Evolutionary conservation across 2,329 filamentous ascomycete species (phyloP).

Genomic region (Talaromyces sp.): DNA sequence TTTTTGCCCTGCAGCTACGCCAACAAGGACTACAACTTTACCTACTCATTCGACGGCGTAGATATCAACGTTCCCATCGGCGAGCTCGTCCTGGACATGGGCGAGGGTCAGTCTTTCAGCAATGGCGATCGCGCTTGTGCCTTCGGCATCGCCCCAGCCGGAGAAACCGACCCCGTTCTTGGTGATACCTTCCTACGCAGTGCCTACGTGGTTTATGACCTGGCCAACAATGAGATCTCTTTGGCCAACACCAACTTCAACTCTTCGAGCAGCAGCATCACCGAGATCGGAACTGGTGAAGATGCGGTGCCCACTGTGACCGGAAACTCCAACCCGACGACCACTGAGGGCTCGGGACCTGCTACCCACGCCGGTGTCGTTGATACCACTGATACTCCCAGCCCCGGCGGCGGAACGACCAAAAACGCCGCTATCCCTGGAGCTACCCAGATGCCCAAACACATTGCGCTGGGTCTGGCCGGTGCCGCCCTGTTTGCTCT

Average conservation of each 20-base stretch:
- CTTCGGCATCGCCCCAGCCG: slow-evolving; percentile 56
- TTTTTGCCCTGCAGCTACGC: slow-evolving; percentile 58
- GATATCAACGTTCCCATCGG: slow-evolving; percentile 58
- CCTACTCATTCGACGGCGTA: slow-evolving; percentile 60
- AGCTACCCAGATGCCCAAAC: slow-evolving; percentile 18
- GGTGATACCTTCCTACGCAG: slow-evolving; percentile 66
- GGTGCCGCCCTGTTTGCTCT: slow-evolving; percentile 26
- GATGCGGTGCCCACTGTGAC: slow-evolving; percentile 57
- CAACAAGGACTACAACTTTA: slow-evolving; percentile 53
- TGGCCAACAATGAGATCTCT: slow-evolving; percentile 62
- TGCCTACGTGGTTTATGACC: slow-evolving; percentile 66
- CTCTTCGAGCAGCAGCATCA: slow-evolving; percentile 51
- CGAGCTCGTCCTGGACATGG: slow-evolving; percentile 59
- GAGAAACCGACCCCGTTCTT: slow-evolving; percentile 53
- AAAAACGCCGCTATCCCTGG: slow-evolving; percentile 17
- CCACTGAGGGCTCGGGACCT: slow-evolving; percentile 45
- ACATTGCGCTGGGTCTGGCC: slow-evolving; percentile 25
- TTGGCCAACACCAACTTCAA: slow-evolving; percentile 66
- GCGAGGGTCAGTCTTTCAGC: slow-evolving; percentile 36
- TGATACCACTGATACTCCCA: slow-evolving; percentile 12
- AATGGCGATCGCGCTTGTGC: slow-evolving; percentile 44
- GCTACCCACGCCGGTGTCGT: slow-evolving; percentile 46
- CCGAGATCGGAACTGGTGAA: slow-evolving; percentile 57
- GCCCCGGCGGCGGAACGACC: slow-evolving; percentile 2
- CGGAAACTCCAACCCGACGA: slow-evolving; percentile 54